These are phyloP conservation scores for Beauveria australis DNA, from an alignment of 2,329 filamentous ascomycete genomes.

Conservation along the genomic window DNA sequence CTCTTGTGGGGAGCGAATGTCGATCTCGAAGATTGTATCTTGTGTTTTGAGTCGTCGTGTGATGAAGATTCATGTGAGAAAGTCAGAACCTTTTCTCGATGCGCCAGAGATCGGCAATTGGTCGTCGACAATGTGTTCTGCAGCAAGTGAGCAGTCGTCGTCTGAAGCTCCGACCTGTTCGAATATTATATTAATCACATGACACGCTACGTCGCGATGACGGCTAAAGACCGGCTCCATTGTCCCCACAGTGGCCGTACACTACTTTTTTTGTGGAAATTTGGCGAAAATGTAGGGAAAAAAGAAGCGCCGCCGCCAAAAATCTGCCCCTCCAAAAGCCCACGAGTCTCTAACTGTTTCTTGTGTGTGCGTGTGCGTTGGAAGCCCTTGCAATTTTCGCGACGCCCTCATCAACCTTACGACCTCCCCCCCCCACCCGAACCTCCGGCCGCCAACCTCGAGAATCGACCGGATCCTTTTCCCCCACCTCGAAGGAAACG, in stretches of 20 bases:
- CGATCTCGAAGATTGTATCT: background rate
- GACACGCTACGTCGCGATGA: conserved; percentile 15
- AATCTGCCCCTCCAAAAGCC: conserved; percentile 32
- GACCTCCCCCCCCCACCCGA: background rate
- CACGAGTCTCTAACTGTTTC: background rate
- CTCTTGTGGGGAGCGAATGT: background rate
- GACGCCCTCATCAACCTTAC: background rate
- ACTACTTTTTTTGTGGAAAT: conserved; percentile 24
- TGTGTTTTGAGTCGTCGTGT: background rate
- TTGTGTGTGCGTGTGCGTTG: conserved; percentile 6
- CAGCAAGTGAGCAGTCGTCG: background rate
- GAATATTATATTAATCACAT: conserved; percentile 31
- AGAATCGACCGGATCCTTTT: background rate
- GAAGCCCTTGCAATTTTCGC: conserved; percentile 18
- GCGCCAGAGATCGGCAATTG: background rate
- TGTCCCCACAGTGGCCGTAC: conserved; percentile 21
- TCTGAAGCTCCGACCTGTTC: background rate
- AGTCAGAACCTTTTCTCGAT: background rate
- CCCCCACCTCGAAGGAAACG: background rate
- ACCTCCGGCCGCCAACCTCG: conserved; percentile 4
- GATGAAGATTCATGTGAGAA: background rate
- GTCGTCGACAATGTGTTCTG: background rate
- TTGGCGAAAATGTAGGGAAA: conserved; percentile 29
- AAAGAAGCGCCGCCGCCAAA: conserved; percentile 20
- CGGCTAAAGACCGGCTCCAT: conserved; percentile 27